phyloP scores from a whole-genome alignment of 768 basidiomycete species.

The Erythrobasidium yunnanense region DNA sequence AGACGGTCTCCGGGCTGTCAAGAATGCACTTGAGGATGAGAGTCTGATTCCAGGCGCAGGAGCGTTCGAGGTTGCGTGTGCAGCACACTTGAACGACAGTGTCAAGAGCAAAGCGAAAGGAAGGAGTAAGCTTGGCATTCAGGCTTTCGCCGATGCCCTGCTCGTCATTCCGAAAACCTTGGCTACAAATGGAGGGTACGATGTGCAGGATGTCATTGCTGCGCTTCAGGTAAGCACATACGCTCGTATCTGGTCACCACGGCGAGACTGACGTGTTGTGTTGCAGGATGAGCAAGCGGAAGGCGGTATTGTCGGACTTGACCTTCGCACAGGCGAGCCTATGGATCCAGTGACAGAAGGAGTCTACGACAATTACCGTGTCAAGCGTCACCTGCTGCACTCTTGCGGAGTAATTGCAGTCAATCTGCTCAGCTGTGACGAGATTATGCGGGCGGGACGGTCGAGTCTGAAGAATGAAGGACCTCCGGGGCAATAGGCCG shows the following conservation, averaged over 20 bases:
- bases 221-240: constrained; percentile 61
- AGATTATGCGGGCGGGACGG: constrained; percentile 43
- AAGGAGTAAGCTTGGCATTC: constrained; percentile 89
- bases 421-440: constrained; percentile 88
- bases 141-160: constrained; percentile 90
- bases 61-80: constrained; percentile 89
- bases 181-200: constrained; percentile 89
- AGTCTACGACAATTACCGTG: constrained; percentile 97
- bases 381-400: constrained; percentile 97
- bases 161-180: constrained; percentile 92
- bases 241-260: neutral
- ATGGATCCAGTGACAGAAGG: constrained; percentile 92
- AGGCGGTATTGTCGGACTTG: constrained; percentile 81
- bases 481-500: constrained; percentile 8
- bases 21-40: constrained; percentile 89
- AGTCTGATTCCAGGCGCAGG: constrained; percentile 88
- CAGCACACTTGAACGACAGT: constrained; percentile 63
- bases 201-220: constrained; percentile 90
- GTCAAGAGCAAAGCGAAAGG: constrained; percentile 84
- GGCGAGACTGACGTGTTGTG: neutral
- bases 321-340: constrained; percentile 85
- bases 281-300: constrained; percentile 80
- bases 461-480: constrained; percentile 32
- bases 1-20: constrained; percentile 88
- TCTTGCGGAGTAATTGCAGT: constrained; percentile 77